Evolutionary conservation across 257 asterid species (phyloP).

Genomic region (Petrea volubilis): DNA sequence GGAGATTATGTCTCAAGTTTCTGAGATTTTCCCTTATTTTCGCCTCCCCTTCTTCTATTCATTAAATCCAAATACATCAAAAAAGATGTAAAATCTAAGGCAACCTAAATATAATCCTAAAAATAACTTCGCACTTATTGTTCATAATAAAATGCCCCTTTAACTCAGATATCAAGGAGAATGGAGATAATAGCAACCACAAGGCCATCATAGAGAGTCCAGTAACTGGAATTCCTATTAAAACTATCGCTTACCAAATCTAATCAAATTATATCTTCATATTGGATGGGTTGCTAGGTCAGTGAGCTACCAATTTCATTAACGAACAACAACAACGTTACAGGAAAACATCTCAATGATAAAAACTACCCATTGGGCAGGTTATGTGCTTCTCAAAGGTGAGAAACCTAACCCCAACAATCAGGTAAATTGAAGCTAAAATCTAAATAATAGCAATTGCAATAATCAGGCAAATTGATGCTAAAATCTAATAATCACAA

Average conservation of each 20-base stretch:
- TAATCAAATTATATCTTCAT: not conserved
- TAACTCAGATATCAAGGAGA: not conserved
- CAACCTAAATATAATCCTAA: not conserved
- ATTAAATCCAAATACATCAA: not conserved
- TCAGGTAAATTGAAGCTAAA: not conserved
- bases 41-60: not conserved
- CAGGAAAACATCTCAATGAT: not conserved
- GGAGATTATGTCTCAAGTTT: not conserved
- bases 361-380: not conserved
- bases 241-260: slow-evolving; percentile 5
- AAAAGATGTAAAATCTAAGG: not conserved
- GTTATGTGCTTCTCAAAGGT: not conserved
- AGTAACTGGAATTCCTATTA: not conserved
- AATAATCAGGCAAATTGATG: not conserved
- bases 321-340: not conserved
- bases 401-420: not conserved
- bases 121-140: not conserved
- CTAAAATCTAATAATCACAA: not conserved
- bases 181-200: not conserved
- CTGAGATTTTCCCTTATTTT: not conserved
- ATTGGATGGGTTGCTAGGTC: not conserved
- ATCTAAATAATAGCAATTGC: not conserved
- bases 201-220: slow-evolving; percentile 3
- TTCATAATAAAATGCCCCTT: not conserved
- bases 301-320: not conserved